Base-by-base conservation (phyloP, 805 yeast genomes). In the Wickerhamomyces canadensis region DNA sequence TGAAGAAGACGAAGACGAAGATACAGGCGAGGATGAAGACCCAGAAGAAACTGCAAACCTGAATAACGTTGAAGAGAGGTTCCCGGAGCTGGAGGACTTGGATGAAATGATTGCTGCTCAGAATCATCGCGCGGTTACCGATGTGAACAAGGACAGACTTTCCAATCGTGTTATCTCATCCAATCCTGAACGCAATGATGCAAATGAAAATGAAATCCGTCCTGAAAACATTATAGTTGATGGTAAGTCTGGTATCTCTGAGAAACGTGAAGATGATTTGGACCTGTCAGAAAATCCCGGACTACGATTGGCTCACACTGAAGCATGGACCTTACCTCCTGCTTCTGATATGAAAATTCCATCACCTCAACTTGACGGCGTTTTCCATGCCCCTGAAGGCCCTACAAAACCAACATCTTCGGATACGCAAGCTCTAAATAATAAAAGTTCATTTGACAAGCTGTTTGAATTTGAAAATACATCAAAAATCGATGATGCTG, bases 1-100 rank as follows among this genome's bases (percentile, higher is more conserved):
- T 9, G 40, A 29, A 1, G 37, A 31, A 3, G 45, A 38, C 6
- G 39, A 34, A 5, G 23, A 14, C 12, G 25, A 33, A 4, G 25
- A 25, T 19, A 14, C 6, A 10, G 19, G 22, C 3, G 26, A 19
- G 4, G 27, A 6, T 16, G 15, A 10, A 16, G 36, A 21, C 6
- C 11, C 11, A 7, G 21, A 27, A n/a, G 55, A 49, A 22, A 51
- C 58, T 21, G 55, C 54, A 10, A 69, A 64, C n/a, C 37, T 71
- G 22, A 70, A 61, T 6, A 56, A 70, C 24, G 73, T 68, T 2
- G 80, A 73, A 47, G 70, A 70, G 39, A 56, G 80, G 34, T 76
- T 66, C 45, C 82, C 78, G 1, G 65, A 72, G 3, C 48, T 71
- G n/a, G 73, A 69, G 19, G 64, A 58, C 12, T 41, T 54, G 4